These are phyloP conservation scores for Annulohypoxylon bovei DNA, from an alignment of 495 filamentous ascomycete species.

Conservation along the genomic window DNA sequence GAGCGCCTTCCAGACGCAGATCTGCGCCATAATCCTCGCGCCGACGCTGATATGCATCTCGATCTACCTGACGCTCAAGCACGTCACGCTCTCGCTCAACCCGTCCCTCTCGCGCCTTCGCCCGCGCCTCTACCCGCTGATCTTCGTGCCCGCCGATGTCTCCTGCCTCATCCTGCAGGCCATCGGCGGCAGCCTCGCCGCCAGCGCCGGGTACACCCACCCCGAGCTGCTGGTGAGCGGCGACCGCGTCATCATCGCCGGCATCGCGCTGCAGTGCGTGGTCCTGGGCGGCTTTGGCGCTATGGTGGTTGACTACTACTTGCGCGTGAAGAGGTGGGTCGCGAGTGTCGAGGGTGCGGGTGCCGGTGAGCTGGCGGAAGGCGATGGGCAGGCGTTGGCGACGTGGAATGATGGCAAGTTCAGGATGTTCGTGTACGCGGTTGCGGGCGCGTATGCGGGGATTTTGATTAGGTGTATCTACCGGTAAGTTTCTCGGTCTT, in stretches of 20 bases:
- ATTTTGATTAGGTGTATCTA: constrained; percentile 75
- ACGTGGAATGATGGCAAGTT: constrained; percentile 57
- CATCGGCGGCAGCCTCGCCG: constrained; percentile 70
- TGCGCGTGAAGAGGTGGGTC: constrained; percentile 54
- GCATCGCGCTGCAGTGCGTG: constrained; percentile 74
- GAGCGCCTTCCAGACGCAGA: constrained; percentile 71
- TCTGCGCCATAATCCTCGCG: constrained; percentile 72
- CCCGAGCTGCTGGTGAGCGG: constrained; percentile 52
- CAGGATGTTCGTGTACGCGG: constrained; percentile 60
- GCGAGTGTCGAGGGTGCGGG: constrained; percentile 25
- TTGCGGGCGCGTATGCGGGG: constrained; percentile 66
- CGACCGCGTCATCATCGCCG: constrained; percentile 75
- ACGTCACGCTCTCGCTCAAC: constrained; percentile 66
- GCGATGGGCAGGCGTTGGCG: constrained; percentile 43
- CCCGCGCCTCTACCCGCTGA: constrained; percentile 68
- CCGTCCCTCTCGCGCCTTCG: constrained; percentile 63
- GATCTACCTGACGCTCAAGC: constrained; percentile 75
- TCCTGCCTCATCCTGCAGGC: constrained; percentile 71
- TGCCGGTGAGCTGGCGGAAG: background rate
- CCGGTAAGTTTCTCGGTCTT: constrained; percentile 53
- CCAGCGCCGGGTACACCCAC: constrained; percentile 55
- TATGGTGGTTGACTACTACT: constrained; percentile 61
- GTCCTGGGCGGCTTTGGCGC: constrained; percentile 68
- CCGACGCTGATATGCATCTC: constrained; percentile 73
- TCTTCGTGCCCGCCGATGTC: constrained; percentile 73